These are phyloP conservation scores for Lomentospora prolificans DNA, from an alignment of 2,329 filamentous ascomycete species.

Conservation along the genomic window DNA sequence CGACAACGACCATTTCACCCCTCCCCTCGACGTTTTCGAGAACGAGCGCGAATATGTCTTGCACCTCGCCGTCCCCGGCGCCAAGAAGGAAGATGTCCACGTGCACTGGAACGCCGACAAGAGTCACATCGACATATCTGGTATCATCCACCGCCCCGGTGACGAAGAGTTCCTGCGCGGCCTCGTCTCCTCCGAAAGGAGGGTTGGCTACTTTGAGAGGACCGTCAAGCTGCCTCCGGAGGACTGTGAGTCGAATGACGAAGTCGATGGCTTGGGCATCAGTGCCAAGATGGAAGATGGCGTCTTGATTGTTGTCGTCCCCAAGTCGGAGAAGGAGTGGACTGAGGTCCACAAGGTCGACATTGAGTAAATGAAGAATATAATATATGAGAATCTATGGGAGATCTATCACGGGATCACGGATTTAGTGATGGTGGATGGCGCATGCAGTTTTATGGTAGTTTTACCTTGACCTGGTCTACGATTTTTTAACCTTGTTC, in stretches of 20 bases:
- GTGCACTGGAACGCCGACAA: constrained; percentile 67
- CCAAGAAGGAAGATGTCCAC: constrained; percentile 67
- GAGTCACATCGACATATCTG: constrained; percentile 54
- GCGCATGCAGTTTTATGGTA: no score
- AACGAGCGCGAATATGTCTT: constrained; percentile 55
- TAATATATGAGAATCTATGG: no score
- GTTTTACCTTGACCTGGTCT: neutral
- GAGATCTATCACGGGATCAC: no score
- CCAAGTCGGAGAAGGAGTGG: constrained; percentile 59
- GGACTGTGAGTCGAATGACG: constrained; percentile 34
- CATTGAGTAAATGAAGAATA: constrained; percentile 34
- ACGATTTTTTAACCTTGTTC: neutral
- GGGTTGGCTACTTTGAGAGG: constrained; percentile 65
- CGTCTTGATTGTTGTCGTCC: constrained; percentile 64
- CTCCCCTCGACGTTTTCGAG: constrained; percentile 68
- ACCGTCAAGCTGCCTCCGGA: constrained; percentile 50
- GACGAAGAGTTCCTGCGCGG: constrained; percentile 59
- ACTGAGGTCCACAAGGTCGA: constrained; percentile 53
- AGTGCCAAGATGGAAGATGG: constrained; percentile 71
- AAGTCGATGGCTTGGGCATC: constrained; percentile 57
- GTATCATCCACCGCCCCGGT: constrained; percentile 63
- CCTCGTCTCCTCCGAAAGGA: constrained; percentile 55
- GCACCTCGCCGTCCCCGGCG: constrained; percentile 69
- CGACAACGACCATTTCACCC: constrained; percentile 39
- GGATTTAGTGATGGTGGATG: neutral